These are phyloP conservation scores for Karstenula rhodostoma DNA, from an alignment of 2,329 filamentous ascomycete genomes.

Conservation along the genomic window DNA sequence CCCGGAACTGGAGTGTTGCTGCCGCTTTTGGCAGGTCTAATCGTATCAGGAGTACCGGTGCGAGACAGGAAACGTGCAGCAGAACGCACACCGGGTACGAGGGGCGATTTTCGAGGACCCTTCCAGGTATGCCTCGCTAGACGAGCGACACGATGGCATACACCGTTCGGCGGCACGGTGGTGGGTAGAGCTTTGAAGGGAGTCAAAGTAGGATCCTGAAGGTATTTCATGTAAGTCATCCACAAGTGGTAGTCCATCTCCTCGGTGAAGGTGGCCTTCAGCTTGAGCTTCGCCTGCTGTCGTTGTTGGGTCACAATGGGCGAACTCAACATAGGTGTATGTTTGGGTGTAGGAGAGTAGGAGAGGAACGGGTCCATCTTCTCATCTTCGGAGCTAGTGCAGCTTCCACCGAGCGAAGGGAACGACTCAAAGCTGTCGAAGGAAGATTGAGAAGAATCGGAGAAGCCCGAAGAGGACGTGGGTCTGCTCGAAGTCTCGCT, in stretches of 20 bases:
- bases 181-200: constrained; percentile 73
- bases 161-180: constrained; percentile 68
- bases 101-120: constrained; percentile 50
- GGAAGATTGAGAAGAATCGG: constrained; percentile 70
- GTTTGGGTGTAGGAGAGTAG: constrained; percentile 45
- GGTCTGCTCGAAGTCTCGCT: constrained; percentile 62
- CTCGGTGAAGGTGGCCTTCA: constrained; percentile 61
- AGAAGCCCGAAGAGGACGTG: constrained; percentile 65
- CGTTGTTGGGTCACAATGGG: constrained; percentile 40
- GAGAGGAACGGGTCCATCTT: constrained; percentile 64
- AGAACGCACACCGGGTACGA: constrained; percentile 26
- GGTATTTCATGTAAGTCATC: constrained; percentile 70
- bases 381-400: constrained; percentile 68
- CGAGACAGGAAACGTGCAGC: constrained; percentile 31
- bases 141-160: constrained; percentile 69
- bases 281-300: constrained; percentile 53
- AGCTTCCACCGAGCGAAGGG: constrained; percentile 66
- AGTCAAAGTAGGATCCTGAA: constrained; percentile 71
- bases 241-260: constrained; percentile 73
- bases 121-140: constrained; percentile 69
- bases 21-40: constrained; percentile 53
- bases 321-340: constrained; percentile 36
- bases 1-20: constrained; percentile 57
- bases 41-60: constrained; percentile 54
- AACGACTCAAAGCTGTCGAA: constrained; percentile 64